phyloP scores from a whole-genome alignment of 2,329 filamentous ascomycete genomes.

The Pseudogymnoascus sp. region DNA sequence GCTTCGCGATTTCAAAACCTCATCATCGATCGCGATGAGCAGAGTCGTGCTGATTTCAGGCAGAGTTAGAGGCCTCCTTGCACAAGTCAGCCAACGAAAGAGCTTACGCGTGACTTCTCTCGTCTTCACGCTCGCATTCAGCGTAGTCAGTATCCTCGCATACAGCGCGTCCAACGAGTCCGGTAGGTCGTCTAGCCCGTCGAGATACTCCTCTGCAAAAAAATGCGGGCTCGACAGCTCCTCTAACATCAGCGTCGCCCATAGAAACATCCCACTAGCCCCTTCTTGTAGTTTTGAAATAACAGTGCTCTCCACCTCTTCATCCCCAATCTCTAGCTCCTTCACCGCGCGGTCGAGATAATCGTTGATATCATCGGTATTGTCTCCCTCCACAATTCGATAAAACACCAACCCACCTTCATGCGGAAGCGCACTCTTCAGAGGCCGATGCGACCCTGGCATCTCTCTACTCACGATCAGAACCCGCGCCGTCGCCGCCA shows the following conservation, averaged over 20 bases:
- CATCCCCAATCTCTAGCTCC: neutral
- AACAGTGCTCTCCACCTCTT: constrained; percentile 3
- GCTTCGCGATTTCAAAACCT: neutral
- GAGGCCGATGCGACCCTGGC: neutral
- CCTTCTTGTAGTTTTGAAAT: neutral
- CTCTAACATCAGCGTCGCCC: constrained; percentile 9
- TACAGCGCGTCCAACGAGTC: neutral
- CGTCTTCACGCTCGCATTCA: neutral
- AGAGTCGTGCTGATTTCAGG: constrained; percentile 7
- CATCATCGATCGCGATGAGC: constrained; percentile 1
- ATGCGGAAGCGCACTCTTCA: neutral
- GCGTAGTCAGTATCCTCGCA: neutral
- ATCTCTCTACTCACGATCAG: neutral
- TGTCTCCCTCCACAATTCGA: constrained; percentile 1
- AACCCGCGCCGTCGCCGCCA: neutral
- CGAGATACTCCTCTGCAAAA: neutral
- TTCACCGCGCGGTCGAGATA: neutral
- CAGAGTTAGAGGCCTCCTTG: neutral
- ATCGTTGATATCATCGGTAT: neutral
- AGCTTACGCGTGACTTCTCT: constrained; percentile 2
- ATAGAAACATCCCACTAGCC: constrained; percentile 11
- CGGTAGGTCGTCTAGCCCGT: neutral
- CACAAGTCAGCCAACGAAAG: constrained; percentile 4
- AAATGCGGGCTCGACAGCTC: constrained; percentile 7
- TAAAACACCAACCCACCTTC: neutral